A percentile compares a stretch with the other conserved stretches of the same genome.
phyloP scores from a whole-genome alignment of 1,284 basidiomycete genomes.

The Caloboletus firmus region DNA sequence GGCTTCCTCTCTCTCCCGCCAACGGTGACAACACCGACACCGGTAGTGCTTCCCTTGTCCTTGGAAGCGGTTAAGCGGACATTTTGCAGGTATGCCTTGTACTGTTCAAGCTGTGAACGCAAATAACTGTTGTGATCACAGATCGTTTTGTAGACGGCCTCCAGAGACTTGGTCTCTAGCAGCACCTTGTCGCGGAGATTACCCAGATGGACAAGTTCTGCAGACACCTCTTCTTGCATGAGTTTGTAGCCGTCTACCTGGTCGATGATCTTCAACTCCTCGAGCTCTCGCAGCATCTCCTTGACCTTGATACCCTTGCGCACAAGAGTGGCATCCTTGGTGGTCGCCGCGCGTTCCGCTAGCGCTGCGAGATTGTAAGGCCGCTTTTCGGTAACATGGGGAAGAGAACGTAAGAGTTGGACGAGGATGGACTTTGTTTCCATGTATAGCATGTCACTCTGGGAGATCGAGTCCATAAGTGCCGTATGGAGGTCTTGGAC shows the following conservation, averaged over 20 bases:
- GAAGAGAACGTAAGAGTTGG: constrained; percentile 93
- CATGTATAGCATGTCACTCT: constrained; percentile 99
- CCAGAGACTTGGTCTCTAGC: constrained; percentile 88
- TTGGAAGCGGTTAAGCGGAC: constrained; percentile 88
- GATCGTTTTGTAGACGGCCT: constrained; percentile 98
- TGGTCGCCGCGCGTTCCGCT: constrained; percentile 93
- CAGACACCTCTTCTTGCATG: constrained; percentile 96
- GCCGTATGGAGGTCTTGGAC: constrained; percentile 97
- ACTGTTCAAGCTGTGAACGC: constrained; percentile 94
- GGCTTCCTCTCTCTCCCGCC: constrained; percentile 98
- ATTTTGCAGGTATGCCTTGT: constrained; percentile 99
- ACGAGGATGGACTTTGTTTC: constrained; percentile 99
- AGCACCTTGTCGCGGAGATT: constrained; percentile 96
- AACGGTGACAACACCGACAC: constrained; percentile 93
- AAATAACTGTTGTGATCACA: constrained; percentile 99
- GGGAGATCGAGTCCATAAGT: constrained; percentile 96
- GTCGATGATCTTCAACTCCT: constrained; percentile 88
- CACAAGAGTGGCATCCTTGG: constrained; percentile 93
- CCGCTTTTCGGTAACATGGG: constrained; percentile 76
- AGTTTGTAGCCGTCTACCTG: constrained; percentile 82
- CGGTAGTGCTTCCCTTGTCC: constrained; percentile 80
- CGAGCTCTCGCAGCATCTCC: constrained; percentile 96
- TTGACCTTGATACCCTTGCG: constrained; percentile 98
- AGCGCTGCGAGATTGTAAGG: constrained; percentile 90
- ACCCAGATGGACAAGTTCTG: constrained; percentile 93